phyloP scores from a whole-genome alignment of 2,329 filamentous ascomycete genomes.

The Phialocephala sp. region DNA sequence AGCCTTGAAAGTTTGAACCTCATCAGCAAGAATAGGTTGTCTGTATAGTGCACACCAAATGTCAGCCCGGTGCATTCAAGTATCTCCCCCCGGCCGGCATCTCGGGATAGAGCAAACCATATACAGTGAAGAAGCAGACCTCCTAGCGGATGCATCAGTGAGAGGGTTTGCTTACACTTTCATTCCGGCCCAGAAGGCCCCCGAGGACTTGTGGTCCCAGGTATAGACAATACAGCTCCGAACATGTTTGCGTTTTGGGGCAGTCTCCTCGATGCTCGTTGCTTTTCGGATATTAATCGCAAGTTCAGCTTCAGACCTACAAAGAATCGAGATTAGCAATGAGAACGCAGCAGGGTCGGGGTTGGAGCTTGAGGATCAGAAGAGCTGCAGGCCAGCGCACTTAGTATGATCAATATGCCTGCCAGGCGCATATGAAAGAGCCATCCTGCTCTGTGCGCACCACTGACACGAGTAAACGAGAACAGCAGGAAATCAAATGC shows the following conservation, averaged over 20 bases:
- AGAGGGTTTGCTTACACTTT: conserved; percentile 77
- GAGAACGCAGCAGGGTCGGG: conserved; percentile 6
- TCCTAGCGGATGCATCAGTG: neutral
- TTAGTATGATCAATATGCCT: conserved; percentile 44
- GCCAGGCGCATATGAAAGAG: conserved; percentile 38
- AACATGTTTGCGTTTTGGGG: conserved; percentile 87
- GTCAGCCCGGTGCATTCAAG: conserved; percentile 22
- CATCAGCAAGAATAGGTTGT: conserved; percentile 96
- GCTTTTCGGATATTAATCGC: conserved; percentile 74
- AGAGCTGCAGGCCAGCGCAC: conserved; percentile 32
- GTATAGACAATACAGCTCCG: conserved; percentile 98
- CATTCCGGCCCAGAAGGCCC: conserved; percentile 96
- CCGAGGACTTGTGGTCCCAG: conserved; percentile 97
- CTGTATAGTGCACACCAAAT: conserved; percentile 50
- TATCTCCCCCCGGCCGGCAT: neutral
- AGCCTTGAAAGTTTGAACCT: conserved; percentile 98
- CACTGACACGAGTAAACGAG: conserved; percentile 2
- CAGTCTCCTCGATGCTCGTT: conserved; percentile 70
- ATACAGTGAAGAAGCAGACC: neutral
- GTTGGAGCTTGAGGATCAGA: neutral
- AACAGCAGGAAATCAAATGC: conserved; percentile 16
- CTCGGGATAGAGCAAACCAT: neutral
- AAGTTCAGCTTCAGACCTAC: conserved; percentile 71
- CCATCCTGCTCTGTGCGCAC: conserved; percentile 38
- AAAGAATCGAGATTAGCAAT: conserved; percentile 23